Conservation (phyloP, 768 basidiomycete species). For the Mycena polygramma region DNA sequence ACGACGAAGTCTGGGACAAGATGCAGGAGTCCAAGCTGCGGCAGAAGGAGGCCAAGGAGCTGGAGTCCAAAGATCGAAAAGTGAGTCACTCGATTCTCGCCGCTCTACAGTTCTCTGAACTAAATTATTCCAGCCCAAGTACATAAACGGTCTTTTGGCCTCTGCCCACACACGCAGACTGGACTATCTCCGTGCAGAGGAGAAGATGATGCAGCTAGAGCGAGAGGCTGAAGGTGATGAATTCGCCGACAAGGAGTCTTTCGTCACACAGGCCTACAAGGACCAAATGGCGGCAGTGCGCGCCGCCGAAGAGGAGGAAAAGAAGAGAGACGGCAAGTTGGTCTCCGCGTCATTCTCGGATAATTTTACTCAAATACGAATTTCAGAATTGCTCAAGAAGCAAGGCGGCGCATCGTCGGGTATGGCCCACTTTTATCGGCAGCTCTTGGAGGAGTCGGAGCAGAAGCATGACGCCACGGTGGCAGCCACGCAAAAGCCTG, state of each 20-base stretch:
- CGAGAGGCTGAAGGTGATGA: constrained; percentile 94
- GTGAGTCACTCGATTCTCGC: constrained; percentile 54
- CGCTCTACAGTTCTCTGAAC: not conserved
- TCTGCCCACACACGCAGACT: constrained; percentile 90
- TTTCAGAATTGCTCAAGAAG: constrained; percentile 72
- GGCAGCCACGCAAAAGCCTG: constrained; percentile 75
- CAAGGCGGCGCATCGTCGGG: constrained; percentile 72
- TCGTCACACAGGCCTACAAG: constrained; percentile 97
- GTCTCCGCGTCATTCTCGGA: constrained; percentile 7
- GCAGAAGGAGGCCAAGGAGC: constrained; percentile 83
- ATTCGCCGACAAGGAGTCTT: constrained; percentile 95
- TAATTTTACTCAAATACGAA: constrained; percentile 11
- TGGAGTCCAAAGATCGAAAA: constrained; percentile 82
- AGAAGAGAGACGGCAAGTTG: constrained; percentile 82
- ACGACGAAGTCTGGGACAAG: constrained; percentile 96
- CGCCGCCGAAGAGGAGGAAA: constrained; percentile 94
- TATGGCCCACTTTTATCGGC: constrained; percentile 89
- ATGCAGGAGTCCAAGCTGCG: constrained; percentile 90
- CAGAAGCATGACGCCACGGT: constrained; percentile 90
- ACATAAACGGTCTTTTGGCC: constrained; percentile 83
- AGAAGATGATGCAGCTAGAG: constrained; percentile 97
- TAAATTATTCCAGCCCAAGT: constrained; percentile 80
- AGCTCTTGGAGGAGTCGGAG: constrained; percentile 83
- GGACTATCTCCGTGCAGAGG: constrained; percentile 94
- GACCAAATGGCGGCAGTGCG: constrained; percentile 95